A percentile compares a stretch with the other conserved stretches of the same genome.
Conservation (phyloP, 768 basidiomycete species). For the Boletus sp. region DNA sequence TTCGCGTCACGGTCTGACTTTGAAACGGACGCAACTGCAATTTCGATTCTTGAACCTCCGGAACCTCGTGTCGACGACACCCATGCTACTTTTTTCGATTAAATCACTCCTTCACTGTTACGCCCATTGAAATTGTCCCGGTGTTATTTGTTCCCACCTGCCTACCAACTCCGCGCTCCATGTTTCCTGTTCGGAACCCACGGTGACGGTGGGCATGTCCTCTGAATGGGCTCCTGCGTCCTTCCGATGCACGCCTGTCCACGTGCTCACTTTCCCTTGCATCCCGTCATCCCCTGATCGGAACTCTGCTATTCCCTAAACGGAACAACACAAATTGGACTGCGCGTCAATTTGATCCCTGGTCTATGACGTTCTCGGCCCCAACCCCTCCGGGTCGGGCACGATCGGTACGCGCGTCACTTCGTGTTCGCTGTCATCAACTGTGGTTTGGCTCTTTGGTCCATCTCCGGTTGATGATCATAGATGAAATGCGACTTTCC, state of each 20-base stretch:
- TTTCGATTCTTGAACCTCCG: conserved; percentile 25
- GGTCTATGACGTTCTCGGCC: conserved; percentile 7
- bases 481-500: conserved; percentile 90
- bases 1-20: conserved; percentile 7
- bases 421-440: conserved; percentile 1
- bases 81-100: conserved; percentile 5
- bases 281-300: conserved; percentile 1
- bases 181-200: conserved; percentile 16
- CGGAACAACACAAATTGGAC: conserved; percentile 9
- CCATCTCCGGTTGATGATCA: conserved; percentile 8
- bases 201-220: conserved; percentile 1
- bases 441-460: conserved; percentile 12
- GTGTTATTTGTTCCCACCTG: not conserved
- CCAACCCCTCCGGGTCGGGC: not conserved
- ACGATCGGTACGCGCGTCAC: not conserved
- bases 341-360: conserved; percentile 1
- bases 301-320: conserved; percentile 8
- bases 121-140: not conserved
- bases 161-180: not conserved
- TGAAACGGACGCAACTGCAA: conserved; percentile 19
- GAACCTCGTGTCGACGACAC: conserved; percentile 22
- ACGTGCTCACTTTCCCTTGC: conserved; percentile 2
- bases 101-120: conserved; percentile 1
- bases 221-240: conserved; percentile 1
- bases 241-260: not conserved